A percentile compares a stretch with the other conserved stretches of the same genome.
Conservation (phyloP, 176 grass and related monocot species). For the Pontederia crassipes region DNA sequence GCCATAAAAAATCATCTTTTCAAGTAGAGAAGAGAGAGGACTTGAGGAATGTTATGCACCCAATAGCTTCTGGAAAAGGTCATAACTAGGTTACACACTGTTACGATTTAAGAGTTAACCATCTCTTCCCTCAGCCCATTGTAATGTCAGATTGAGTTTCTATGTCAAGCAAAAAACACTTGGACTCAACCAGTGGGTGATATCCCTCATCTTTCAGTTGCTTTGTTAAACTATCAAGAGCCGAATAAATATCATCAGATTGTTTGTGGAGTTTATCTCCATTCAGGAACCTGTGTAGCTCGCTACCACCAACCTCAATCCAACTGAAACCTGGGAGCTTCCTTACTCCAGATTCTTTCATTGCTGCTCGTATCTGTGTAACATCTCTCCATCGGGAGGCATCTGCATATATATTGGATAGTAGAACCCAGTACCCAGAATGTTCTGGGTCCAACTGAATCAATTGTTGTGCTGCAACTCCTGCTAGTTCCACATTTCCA, state of each 20-base stretch:
- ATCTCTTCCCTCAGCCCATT: neutral
- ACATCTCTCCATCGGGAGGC: constrained; percentile 46
- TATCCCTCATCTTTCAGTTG: constrained; percentile 39
- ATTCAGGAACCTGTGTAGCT: constrained; percentile 34
- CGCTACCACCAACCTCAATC: constrained; percentile 28
- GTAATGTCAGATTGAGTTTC: neutral
- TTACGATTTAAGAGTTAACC: too few species aligned
- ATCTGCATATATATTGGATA: constrained; percentile 41
- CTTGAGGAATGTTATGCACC: too few species aligned
- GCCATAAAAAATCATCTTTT: too few species aligned
- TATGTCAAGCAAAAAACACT: neutral
- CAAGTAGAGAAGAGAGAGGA: too few species aligned
- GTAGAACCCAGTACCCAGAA: constrained; percentile 41
- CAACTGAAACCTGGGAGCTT: constrained; percentile 46
- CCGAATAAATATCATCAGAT: constrained; percentile 23
- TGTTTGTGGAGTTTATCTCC: constrained; percentile 26
- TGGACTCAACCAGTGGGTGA: constrained; percentile 10
- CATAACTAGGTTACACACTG: too few species aligned
- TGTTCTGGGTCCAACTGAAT: constrained; percentile 40
- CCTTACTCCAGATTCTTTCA: constrained; percentile 37
- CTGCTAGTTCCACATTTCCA: constrained; percentile 40
- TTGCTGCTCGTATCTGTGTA: constrained; percentile 27
- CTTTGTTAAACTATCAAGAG: constrained; percentile 27
- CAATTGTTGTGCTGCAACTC: constrained; percentile 33
- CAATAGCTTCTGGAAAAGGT: too few species aligned